Conservation (phyloP, 2,329 filamentous ascomycete species). For the Penicillium sp. region DNA sequence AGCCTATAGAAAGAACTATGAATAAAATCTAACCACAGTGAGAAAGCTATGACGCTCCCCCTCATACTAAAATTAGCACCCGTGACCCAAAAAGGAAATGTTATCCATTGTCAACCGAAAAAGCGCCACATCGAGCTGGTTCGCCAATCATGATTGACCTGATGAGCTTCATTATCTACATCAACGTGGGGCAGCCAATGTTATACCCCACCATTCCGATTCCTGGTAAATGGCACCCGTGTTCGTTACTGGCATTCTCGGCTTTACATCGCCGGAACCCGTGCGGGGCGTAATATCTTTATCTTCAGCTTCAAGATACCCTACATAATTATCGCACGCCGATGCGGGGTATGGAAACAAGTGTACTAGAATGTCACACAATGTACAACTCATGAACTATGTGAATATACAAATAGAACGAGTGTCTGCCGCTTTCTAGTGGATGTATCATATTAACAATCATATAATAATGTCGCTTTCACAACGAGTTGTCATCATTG, state of each 20-base stretch:
- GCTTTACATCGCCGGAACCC: conserved; percentile 13
- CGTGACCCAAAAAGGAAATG: conserved; percentile 5
- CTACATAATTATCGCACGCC: not conserved
- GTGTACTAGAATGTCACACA: conserved; percentile 2
- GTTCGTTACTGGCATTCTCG: conserved; percentile 2
- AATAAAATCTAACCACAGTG: not conserved
- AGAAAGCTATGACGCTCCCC: not conserved
- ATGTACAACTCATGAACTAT: not conserved
- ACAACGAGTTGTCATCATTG: conserved; percentile 59
- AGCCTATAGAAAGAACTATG: too few relatives aligned
- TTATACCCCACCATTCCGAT: not conserved
- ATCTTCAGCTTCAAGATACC: not conserved
- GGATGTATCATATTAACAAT: not conserved
- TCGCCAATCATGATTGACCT: not conserved
- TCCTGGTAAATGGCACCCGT: not conserved
- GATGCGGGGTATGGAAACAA: conserved; percentile 1
- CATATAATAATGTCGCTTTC: conserved; percentile 32
- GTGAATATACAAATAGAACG: conserved; percentile 4
- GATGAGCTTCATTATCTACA: not conserved
- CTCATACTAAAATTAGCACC: not conserved
- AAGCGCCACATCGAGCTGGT: not conserved
- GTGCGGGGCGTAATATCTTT: conserved; percentile 10
- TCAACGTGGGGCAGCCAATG: not conserved
- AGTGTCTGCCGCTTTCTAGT: not conserved
- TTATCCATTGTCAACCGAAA: not conserved